Percentiles rank a stretch among this genome's conserved stretches.
These are phyloP conservation scores for Candida freyschussii DNA, from an alignment of 1,139 yeast species.

Conservation along the genomic window DNA sequence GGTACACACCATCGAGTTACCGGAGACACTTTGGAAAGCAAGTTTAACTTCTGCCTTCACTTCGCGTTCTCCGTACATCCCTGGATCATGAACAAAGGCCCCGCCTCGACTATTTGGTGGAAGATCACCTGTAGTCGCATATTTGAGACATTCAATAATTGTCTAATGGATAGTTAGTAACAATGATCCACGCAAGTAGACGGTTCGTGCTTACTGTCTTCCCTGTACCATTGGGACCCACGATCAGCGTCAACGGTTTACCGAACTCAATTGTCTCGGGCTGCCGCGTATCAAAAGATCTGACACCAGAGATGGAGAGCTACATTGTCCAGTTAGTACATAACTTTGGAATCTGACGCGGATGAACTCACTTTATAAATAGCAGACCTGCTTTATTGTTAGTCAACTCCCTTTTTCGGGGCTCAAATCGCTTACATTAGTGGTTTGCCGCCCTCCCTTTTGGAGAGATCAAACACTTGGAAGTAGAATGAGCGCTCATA, in stretches of 20 bases:
- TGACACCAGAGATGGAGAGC: conserved; percentile 82
- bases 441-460: too few species aligned
- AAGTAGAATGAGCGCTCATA: too few species aligned
- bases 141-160: conserved; percentile 87
- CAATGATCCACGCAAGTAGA: background rate
- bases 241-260: conserved; percentile 85
- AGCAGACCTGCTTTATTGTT: conserved; percentile 18
- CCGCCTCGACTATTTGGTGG: conserved; percentile 98
- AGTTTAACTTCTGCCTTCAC: conserved; percentile 88
- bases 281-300: conserved; percentile 82
- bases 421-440: background rate
- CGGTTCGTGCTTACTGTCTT: conserved; percentile 49
- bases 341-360: too few species aligned
- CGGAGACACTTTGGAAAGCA: conserved; percentile 73
- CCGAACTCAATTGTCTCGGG: conserved; percentile 89
- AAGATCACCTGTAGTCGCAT: conserved; percentile 91
- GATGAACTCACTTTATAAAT: conserved; percentile 15
- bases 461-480: too few species aligned
- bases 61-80: conserved; percentile 66
- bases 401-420: background rate
- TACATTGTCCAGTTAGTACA: conserved; percentile 25
- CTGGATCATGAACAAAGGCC: conserved; percentile 94
- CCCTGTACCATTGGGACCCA: conserved; percentile 98
- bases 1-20: conserved; percentile 78
- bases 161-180: conserved; percentile 35